Evolutionary conservation across 2,329 filamentous ascomycete genomes (phyloP), one percentile per base, ranked within the genome.

Genomic region (Aspergillus oerlinghausenensis): DNA sequence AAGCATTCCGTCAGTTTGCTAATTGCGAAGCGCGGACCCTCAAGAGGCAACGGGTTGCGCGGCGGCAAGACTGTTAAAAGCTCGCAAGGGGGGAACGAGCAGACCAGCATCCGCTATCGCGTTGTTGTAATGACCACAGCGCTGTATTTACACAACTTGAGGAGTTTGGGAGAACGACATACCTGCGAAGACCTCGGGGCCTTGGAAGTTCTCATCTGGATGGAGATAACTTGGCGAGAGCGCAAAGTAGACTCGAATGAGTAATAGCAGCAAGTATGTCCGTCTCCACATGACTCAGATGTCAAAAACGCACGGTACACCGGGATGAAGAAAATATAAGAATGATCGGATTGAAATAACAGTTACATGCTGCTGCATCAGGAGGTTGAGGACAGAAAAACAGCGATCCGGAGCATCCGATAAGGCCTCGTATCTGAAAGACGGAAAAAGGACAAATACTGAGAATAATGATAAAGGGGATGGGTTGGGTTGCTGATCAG

Each of bases 141-240:
- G 35, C 14, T 14, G 14, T 38, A 7, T 38, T 38, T 38, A 17
- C 6, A 38, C 14, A 38, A 17, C 32, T 38, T 4, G 8, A 17
- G 14, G 26, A 55, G 47, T 23, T 29, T 32, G 26, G 50, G 11
- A 55, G 25, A 51, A 51, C 45, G 51, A 78, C 87, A 65, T 84
- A 97, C 93, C 93, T 69, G 93, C 92, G 70, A 97, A 94, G 63
- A 97, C 88, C 79, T 99, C 94, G 17, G 94, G 94, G 38, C 94
- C 94, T 78, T 99, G 94, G 70, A 99, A 99, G 80, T 97, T 94
- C 82, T 99, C 94, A 78, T 99, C 94, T 4, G 94, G 94, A 74
- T 99, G 94, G 49, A 99, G 84, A 75, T 99, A 99, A 80, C 93
- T 97, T 57, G 94, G 90, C 61, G 89, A 92, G 63, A 97, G 79